These are phyloP conservation scores for Rubroshorea leprosula DNA, from an alignment of 345 rosid genomes.

Conservation along the genomic window DNA sequence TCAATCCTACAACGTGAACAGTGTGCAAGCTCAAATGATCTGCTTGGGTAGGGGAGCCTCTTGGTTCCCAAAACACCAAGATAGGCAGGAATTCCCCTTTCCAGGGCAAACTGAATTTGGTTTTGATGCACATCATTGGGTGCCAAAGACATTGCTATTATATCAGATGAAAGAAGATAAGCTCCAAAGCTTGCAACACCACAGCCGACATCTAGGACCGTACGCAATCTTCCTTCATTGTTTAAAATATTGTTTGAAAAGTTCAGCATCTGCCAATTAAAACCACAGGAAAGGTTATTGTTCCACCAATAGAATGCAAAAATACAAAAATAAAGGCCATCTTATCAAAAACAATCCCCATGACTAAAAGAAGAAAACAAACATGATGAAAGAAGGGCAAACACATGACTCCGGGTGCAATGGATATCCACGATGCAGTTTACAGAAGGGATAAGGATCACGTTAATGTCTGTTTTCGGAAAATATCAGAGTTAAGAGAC, in stretches of 20 bases:
- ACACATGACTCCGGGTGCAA: background rate
- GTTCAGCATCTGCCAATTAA: conserved; percentile 83
- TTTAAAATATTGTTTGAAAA: conserved; percentile 64
- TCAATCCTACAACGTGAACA: conserved; percentile 98
- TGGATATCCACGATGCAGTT: background rate
- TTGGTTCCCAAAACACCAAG: conserved; percentile 96
- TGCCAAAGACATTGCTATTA: conserved; percentile 84
- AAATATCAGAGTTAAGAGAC: conserved; percentile 1
- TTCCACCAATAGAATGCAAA: conserved; percentile 9
- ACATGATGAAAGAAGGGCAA: background rate
- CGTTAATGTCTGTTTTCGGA: background rate
- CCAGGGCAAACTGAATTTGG: conserved; percentile 98
- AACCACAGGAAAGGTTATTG: conserved; percentile 13
- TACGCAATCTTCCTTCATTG: conserved; percentile 69
- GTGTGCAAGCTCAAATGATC: conserved; percentile 96
- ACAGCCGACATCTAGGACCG: conserved; percentile 97
- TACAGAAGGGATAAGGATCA: conserved; percentile 3
- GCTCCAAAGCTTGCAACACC: conserved; percentile 99
- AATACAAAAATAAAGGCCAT: background rate
- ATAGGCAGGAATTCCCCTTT: conserved; percentile 98
- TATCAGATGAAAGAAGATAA: conserved; percentile 80
- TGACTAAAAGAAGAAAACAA: conserved; percentile 4
- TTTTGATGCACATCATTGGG: conserved; percentile 99
- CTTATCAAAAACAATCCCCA: conserved; percentile 2
- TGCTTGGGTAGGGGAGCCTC: conserved; percentile 97